Conservation (phyloP, 345 rosid genomes). For the Aquilaria yunnanensis region DNA sequence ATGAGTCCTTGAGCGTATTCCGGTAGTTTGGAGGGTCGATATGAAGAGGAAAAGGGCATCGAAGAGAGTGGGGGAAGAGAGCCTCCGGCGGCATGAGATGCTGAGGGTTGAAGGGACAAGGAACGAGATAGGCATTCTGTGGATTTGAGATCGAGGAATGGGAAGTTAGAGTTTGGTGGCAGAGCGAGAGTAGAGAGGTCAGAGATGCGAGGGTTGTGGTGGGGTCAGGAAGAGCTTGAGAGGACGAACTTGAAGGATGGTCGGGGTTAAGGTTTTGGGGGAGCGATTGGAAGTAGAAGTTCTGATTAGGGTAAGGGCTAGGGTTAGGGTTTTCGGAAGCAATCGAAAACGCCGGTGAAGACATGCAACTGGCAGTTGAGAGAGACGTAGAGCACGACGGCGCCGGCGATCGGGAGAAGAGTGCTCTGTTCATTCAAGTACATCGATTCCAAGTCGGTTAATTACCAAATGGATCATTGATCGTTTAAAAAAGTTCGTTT, state of each 20-base stretch:
- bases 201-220: constrained; percentile 41
- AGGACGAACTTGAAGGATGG: not conserved
- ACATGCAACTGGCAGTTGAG: not conserved
- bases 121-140: constrained; percentile 21
- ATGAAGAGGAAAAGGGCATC: constrained; percentile 49
- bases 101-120: constrained; percentile 55
- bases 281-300: not conserved
- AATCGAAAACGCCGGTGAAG: not conserved
- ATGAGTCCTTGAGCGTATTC: constrained; percentile 27
- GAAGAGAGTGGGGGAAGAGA: constrained; percentile 67
- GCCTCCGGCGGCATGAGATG: constrained; percentile 68
- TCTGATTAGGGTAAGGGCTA: constrained; percentile 9
- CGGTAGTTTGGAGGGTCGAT: constrained; percentile 42
- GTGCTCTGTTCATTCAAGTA: too few species aligned
- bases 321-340: constrained; percentile 25
- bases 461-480: too few species aligned
- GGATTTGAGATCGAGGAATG: constrained; percentile 21
- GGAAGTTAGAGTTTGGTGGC: constrained; percentile 32
- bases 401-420: too few species aligned
- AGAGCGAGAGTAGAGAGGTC: constrained; percentile 31
- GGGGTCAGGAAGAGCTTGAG: constrained; percentile 28
- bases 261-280: constrained; percentile 17
- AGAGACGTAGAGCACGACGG: too few species aligned
- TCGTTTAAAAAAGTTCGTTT: too few species aligned
- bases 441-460: too few species aligned